Conservation (phyloP, 2,329 filamentous ascomycete species). For the Aureobasidium sp. region DNA sequence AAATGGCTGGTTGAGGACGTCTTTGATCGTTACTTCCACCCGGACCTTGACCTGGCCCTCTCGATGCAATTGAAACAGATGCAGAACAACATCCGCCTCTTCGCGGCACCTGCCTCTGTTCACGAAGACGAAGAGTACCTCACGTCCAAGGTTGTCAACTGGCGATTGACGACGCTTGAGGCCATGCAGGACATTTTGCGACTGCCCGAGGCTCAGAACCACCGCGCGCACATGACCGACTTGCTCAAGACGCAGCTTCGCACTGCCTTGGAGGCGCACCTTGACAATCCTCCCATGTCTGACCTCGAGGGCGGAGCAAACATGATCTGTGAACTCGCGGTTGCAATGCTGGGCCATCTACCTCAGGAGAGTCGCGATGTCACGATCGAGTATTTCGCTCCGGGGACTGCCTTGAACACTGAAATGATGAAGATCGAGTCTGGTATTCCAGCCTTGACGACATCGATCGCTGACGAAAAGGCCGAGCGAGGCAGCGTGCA, state of each 20-base stretch:
- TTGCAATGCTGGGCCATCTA: constrained; percentile 77
- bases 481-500: constrained; percentile 35
- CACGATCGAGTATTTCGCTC: constrained; percentile 74
- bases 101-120: constrained; percentile 65
- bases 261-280: constrained; percentile 62
- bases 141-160: constrained; percentile 79
- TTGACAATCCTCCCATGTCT: constrained; percentile 68
- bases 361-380: constrained; percentile 90
- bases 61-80: constrained; percentile 77
- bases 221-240: constrained; percentile 52
- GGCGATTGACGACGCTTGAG: constrained; percentile 89
- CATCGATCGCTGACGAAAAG: constrained; percentile 36
- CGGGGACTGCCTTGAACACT: constrained; percentile 62
- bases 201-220: constrained; percentile 57
- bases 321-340: constrained; percentile 87
- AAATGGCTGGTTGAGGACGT: constrained; percentile 87
- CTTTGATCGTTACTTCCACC: constrained; percentile 89
- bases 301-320: constrained; percentile 82
- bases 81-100: constrained; percentile 77
- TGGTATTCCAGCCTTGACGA: constrained; percentile 41
- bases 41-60: constrained; percentile 68
- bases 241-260: constrained; percentile 62
- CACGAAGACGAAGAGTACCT: constrained; percentile 86
- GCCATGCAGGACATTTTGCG: constrained; percentile 69
- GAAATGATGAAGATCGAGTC: constrained; percentile 80